Conservation (phyloP, 2,329 filamentous ascomycete genomes). For the Setomelanomma holmii region DNA sequence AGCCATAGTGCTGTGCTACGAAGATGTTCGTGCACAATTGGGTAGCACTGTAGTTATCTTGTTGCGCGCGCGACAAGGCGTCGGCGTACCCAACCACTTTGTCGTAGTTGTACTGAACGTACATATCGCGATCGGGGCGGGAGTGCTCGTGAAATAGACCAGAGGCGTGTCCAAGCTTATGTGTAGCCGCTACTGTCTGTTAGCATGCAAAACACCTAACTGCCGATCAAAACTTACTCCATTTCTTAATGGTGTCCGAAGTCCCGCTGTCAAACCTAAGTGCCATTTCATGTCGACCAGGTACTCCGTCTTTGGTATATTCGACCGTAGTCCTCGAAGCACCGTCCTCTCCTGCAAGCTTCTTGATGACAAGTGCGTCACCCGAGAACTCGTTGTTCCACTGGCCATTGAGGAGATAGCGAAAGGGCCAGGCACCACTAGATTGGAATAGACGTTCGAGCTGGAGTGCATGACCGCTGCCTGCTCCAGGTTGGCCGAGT, state of each 20-base stretch:
- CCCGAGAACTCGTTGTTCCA: background rate
- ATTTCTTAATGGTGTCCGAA: background rate
- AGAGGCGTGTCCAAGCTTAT: constrained; percentile 2
- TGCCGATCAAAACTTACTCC: background rate
- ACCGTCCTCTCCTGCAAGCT: too few species aligned
- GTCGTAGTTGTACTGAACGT: constrained; percentile 2
- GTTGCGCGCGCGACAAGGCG: background rate
- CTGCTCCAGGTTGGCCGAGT: too few species aligned
- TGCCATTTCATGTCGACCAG: background rate
- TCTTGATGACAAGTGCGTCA: background rate
- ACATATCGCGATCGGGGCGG: constrained; percentile 4
- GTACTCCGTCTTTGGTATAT: background rate
- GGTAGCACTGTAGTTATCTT: constrained; percentile 1
- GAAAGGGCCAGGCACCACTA: too few species aligned
- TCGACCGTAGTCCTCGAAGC: background rate
- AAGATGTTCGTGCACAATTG: background rate
- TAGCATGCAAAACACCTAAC: background rate
- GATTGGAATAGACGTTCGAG: too few species aligned
- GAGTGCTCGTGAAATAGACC: constrained; percentile 6
- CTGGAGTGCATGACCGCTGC: too few species aligned
- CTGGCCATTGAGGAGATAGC: background rate
- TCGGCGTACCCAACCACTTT: background rate
- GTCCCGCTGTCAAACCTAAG: background rate
- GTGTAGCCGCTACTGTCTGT: background rate
- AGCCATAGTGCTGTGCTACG: background rate